Evolutionary conservation across 495 filamentous ascomycete species (phyloP).

Genomic region (Trypethelium eluteriae): DNA sequence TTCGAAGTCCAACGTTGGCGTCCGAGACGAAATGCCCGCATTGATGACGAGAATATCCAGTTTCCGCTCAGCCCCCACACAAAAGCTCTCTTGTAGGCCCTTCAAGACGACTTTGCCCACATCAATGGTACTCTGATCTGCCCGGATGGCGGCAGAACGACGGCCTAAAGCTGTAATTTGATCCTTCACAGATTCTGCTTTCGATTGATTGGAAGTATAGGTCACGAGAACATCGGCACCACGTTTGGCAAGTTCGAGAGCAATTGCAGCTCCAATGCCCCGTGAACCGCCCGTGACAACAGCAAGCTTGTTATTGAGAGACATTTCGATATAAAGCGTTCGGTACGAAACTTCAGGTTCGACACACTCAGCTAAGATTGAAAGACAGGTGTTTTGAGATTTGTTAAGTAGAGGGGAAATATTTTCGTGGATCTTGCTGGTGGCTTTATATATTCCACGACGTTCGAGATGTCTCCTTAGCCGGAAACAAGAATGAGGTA

Average conservation of each 20-base stretch:
- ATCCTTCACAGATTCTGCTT: conserved; percentile 14
- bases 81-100: background rate
- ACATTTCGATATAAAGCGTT: background rate
- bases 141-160: background rate
- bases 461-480: background rate
- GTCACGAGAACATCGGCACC: conserved; percentile 32
- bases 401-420: background rate
- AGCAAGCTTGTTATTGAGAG: conserved; percentile 4
- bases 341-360: background rate
- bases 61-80: background rate
- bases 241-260: conserved; percentile 20
- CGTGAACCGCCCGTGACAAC: conserved; percentile 24
- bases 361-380: too few species aligned
- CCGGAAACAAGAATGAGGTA: background rate
- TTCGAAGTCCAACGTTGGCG: background rate
- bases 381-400: background rate
- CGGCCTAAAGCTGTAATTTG: background rate
- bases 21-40: background rate
- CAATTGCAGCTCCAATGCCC: conserved; percentile 24
- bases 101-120: background rate
- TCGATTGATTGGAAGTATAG: conserved; percentile 38
- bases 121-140: background rate
- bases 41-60: conserved; percentile 3
- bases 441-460: background rate
- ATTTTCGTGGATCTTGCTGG: background rate